Base-by-base conservation (phyloP, 352 stramenopile genomes). In the Phytophthora foliorum region DNA sequence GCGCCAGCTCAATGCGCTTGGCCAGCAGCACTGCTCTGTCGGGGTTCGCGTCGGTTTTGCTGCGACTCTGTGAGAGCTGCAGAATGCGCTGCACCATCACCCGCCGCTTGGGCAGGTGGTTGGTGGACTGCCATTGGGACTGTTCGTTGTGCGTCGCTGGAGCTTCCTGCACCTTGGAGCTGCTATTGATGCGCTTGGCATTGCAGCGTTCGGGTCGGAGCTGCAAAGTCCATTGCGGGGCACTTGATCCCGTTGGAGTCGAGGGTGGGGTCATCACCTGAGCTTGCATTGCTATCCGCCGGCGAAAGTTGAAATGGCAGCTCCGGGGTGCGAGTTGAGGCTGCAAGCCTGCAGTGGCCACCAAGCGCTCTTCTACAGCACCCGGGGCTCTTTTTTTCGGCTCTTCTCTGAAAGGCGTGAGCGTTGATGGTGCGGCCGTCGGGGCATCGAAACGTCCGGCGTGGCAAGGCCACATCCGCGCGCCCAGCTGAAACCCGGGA, bases 21-120 rank as follows among this genome's bases (percentile, higher is more conserved):
- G 84, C 86, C 22, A 93, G 69, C 22, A 78, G 29, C 62, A 78
- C 66, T n/a, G 56, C 62, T 31, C 67, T 38, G 11, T 67, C 25
- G 4, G 54, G 32, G 29, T 55, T 60, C 38, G 57, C 51, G 42
- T 63, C 42, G 53, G 36, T 41, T 51, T 65, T 84, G 31, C 21
- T 60, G 52, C 32, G 61, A 41, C 38, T 48, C 46, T 73, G 74
- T 17, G 83, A 90, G 36, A 93, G 80, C 46, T 85, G 74, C 44
- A 92, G 69, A 42, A 95, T 90, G 17, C 78, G 85, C 54, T 90
- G 83, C 16, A 93, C 83, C 78, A 94, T 92, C 27, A 77, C 60
- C 4, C 87, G 80, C 6, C 85, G 87, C 54, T 84, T 72, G 6
- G 85, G 83, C 11, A 93, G 64, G 61, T 94, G 83, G 27, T 52